Evolutionary conservation across 768 basidiomycete genomes (phyloP), one percentile per base, ranked within the genome.

Genomic region (Lentinula sp.): DNA sequence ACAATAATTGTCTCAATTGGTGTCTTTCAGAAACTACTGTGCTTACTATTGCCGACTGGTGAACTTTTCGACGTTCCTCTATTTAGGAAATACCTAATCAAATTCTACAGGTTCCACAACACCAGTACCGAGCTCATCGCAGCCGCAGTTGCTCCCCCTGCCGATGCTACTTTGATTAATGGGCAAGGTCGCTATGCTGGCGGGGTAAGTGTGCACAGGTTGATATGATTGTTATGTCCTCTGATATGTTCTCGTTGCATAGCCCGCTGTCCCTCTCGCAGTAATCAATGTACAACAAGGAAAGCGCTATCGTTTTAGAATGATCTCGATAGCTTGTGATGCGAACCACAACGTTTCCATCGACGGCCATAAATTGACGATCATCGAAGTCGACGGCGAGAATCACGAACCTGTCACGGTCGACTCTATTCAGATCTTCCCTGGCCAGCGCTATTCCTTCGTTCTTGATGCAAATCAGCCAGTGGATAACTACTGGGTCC

Each of bases 301-400:
- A 15, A 73, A 74, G 57, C 73, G 81, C 45, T 85, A 85, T 65
- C 79, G 84, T 40, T 78, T 85, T 71, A 80, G 84, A 10, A 59
- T 86, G n/a, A 69, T 86, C 65, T 70, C 64, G 58, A 76, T 79
- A 58, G 76, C 78, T 15, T 82, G 82, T 67, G 77, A 74, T 55
- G 74, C 79, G 1, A 68, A 73, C 61, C 79, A 69, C 60, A 48
- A 57, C 0, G 81, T 84, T 64, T 78, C 80, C 5, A 78, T 80
- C 37, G 75, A 77, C 57, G 70, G 70, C 1, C 81, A 83, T 59
- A 65, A 65, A 15, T 63, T 70, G 3, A 75, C 75, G 3, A 73
- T 71, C 48, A 81, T 80, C 56, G 79, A 78, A 67, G 75, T 65
- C 15, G 77, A 77, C 45, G 73, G 78, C 18, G 67, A 72, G 6